Conservation (phyloP, 257 asterid species). For the Ophiorrhiza pumila region DNA sequence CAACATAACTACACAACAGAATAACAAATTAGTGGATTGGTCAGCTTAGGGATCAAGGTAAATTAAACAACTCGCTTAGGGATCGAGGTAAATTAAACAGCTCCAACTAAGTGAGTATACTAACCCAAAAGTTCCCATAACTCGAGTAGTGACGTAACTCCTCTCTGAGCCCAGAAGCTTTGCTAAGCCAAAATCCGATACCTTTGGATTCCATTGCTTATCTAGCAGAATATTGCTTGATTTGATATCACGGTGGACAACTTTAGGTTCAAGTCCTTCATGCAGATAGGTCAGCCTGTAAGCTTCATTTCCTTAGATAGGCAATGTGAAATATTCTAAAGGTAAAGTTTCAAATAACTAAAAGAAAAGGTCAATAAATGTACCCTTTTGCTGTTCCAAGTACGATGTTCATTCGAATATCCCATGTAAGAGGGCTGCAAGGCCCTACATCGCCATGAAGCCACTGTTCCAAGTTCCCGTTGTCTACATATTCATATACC, state of each 20-base stretch:
- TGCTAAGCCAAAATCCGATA: slow-evolving; percentile 88
- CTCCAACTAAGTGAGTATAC: slow-evolving; percentile 19
- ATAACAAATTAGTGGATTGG: slow-evolving; percentile 4
- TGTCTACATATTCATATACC: slow-evolving; percentile 80
- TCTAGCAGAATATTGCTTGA: slow-evolving; percentile 86
- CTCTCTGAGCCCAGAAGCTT: slow-evolving; percentile 81
- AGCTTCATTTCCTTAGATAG: slow-evolving; percentile 14
- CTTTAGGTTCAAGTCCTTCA: slow-evolving; percentile 94
- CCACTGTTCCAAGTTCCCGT: slow-evolving; percentile 94
- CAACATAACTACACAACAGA: slow-evolving; percentile 61
- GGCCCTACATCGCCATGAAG: slow-evolving; percentile 93
- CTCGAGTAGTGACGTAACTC: slow-evolving; percentile 81
- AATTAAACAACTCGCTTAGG: not conserved
- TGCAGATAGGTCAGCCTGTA: slow-evolving; percentile 78
- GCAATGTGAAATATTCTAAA: not conserved
- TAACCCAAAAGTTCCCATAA: slow-evolving; percentile 96
- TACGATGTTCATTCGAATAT: slow-evolving; percentile 78
- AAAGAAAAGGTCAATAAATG: not conserved
- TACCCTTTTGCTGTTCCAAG: slow-evolving; percentile 96
- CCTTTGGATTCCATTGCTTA: slow-evolving; percentile 70
- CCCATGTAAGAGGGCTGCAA: slow-evolving; percentile 87
- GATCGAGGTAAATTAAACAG: not conserved
- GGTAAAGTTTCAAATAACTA: not conserved
- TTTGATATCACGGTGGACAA: slow-evolving; percentile 86
- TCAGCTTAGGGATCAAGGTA: not conserved